Conservation (phyloP, 768 basidiomycete genomes). For the Xanthoconium purpureum region DNA sequence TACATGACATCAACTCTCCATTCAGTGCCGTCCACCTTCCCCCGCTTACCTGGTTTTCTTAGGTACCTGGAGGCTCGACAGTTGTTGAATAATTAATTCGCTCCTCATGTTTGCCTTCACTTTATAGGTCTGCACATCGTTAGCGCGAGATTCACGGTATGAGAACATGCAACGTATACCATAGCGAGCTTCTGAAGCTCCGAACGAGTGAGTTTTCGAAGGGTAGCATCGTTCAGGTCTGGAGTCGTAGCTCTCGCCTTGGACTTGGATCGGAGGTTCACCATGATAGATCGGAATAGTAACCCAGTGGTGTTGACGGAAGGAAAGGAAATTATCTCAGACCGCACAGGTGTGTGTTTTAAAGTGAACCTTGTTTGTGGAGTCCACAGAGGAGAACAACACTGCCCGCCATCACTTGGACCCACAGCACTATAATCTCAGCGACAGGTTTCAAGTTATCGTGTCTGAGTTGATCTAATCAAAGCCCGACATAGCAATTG, state of each 20-base stretch:
- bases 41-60: slow-evolving; percentile 13
- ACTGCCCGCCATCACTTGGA: background rate
- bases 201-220: slow-evolving; percentile 24
- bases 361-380: background rate
- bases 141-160: background rate
- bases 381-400: background rate
- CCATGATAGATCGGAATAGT: background rate
- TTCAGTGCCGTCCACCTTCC: background rate
- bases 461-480: too few relatives aligned
- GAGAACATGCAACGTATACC: slow-evolving; percentile 8
- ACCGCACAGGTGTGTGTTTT: background rate
- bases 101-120: slow-evolving; percentile 28
- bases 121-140: slow-evolving; percentile 18
- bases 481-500: too few relatives aligned
- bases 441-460: background rate
- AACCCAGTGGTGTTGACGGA: background rate
- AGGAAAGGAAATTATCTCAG: background rate
- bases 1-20: background rate
- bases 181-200: slow-evolving; percentile 27
- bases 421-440: background rate
- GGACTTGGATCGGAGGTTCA: slow-evolving; percentile 7
- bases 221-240: slow-evolving; percentile 13
- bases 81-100: slow-evolving; percentile 22
- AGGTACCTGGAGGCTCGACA: slow-evolving; percentile 10
- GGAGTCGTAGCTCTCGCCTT: slow-evolving; percentile 4